Percentiles rank a stretch among this genome's conserved stretches.
Conservation (phyloP, 2,329 filamentous ascomycete genomes). For the Cladosporium sp. region DNA sequence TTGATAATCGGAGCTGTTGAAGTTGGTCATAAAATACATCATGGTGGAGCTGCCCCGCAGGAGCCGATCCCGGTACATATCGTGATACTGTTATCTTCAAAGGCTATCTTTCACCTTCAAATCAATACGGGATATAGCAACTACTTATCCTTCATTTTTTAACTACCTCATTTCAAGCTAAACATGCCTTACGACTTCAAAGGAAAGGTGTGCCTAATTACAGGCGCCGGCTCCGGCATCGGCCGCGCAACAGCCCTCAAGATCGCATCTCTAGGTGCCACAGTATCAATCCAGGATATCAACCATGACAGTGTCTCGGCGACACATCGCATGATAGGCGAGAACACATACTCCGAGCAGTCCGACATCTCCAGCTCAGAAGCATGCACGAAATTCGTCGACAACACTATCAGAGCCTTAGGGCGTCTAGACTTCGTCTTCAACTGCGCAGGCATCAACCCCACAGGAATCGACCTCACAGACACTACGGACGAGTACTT, state of each 20-base stretch:
- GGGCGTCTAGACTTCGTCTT: constrained; percentile 37
- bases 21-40: too few relatives aligned
- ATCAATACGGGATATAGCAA: too few relatives aligned
- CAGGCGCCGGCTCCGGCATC: constrained; percentile 33
- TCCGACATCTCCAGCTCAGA: constrained; percentile 27
- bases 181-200: constrained; percentile 18
- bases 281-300: constrained; percentile 37
- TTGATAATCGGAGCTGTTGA: too few relatives aligned
- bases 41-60: too few relatives aligned
- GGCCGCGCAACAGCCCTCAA: constrained; percentile 39
- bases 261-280: constrained; percentile 39
- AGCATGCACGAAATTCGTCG: constrained; percentile 22
- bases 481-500: constrained; percentile 40
- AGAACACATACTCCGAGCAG: constrained; percentile 12
- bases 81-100: too few relatives aligned
- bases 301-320: constrained; percentile 27
- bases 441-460: constrained; percentile 37
- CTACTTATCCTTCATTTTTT: too few relatives aligned
- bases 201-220: constrained; percentile 25
- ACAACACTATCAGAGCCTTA: constrained; percentile 18
- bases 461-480: constrained; percentile 28
- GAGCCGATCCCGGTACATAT: too few relatives aligned
- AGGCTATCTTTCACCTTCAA: too few relatives aligned
- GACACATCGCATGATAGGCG: constrained; percentile 14
- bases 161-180: too few relatives aligned